phyloP scores from a whole-genome alignment of 192 early-diverging fungal species.

The Chytriomyces hyalinus region DNA sequence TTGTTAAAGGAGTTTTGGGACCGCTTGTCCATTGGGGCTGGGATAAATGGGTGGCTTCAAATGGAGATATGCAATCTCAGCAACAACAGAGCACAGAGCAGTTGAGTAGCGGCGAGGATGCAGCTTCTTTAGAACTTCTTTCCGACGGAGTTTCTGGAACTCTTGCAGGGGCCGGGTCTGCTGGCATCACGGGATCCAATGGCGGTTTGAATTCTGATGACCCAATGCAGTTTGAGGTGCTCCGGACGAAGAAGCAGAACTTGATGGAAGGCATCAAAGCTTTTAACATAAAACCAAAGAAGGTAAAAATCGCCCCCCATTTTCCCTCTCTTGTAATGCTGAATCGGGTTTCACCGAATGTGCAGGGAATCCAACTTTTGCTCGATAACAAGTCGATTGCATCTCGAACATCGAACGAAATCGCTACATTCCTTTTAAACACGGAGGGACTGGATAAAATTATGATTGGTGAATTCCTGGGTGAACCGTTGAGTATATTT shows the following conservation, averaged over 20 bases:
- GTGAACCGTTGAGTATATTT: constrained; percentile 68
- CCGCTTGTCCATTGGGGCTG: constrained; percentile 55
- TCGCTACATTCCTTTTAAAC: constrained; percentile 73
- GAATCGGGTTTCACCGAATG: background rate
- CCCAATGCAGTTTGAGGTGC: constrained; percentile 77
- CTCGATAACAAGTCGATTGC: constrained; percentile 19
- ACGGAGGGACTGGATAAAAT: constrained; percentile 78
- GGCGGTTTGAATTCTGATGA: constrained; percentile 61
- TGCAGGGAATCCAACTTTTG: constrained; percentile 55
- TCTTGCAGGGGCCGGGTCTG: background rate
- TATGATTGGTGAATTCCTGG: constrained; percentile 78
- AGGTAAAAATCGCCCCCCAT: constrained; percentile 60
- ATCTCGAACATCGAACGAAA: constrained; percentile 47
- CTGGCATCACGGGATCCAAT: background rate
- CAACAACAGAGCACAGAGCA: constrained; percentile 4
- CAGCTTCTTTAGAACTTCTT: background rate
- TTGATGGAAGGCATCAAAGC: constrained; percentile 75
- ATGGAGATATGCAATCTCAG: constrained; percentile 1
- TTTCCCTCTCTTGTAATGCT: constrained; percentile 64
- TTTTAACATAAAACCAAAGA: constrained; percentile 88
- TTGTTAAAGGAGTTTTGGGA: constrained; percentile 56
- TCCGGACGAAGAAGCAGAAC: constrained; percentile 81
- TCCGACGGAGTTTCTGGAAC: background rate
- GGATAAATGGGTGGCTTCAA: constrained; percentile 22
- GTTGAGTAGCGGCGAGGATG: background rate